Base-by-base conservation (phyloP, 768 basidiomycete genomes). In the Leccinellum albellum region DNA sequence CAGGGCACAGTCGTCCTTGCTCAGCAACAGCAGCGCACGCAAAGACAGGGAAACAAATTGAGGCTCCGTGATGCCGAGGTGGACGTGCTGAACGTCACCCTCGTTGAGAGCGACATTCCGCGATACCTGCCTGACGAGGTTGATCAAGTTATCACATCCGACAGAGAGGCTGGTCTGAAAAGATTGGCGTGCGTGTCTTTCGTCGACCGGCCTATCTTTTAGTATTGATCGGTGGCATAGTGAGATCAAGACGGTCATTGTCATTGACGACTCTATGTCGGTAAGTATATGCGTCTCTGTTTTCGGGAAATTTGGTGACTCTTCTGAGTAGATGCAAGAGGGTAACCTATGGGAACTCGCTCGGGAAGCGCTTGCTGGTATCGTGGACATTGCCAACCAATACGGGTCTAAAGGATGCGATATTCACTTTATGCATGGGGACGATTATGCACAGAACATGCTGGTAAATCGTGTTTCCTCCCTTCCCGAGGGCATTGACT, bases 261-360 rank as follows among this genome's bases (percentile, higher is more conserved):
- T 78, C 40, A 62, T 78, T n/a, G 73, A 76, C 47, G 78, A 78
- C 50, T 78, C 76, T 1, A 63, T 73, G 52, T 77, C 78, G 2
- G 74, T 73, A n/a, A 49, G 66, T 60, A 17, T 13, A 28, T 35
- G 0, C 12, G 4, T 20, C 4, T 20, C 17, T 6, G 1, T 12
- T 23, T 51, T 15, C n/a, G 15, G 15, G 5, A 20, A 6, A 12
- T n/a, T 4, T 29, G 29, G 40, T 56, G 57, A 61, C 37, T 20
- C 2, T 21, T 40, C 20, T n/a, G 33, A 9, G 33, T 53, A 75
- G 75, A 78, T 79, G 78, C 54, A 64, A n/a, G 77, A 74, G 49
- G 76, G 73, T 23, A 59, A 54, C 21, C 64, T 75, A 12, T 80
- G 79, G 79, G 45, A 53, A 20, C 73, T 66, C 54, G 65, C 78